These are phyloP conservation scores for Gloeopeniophorella convolvens DNA, from an alignment of 768 basidiomycete species.

Conservation along the genomic window DNA sequence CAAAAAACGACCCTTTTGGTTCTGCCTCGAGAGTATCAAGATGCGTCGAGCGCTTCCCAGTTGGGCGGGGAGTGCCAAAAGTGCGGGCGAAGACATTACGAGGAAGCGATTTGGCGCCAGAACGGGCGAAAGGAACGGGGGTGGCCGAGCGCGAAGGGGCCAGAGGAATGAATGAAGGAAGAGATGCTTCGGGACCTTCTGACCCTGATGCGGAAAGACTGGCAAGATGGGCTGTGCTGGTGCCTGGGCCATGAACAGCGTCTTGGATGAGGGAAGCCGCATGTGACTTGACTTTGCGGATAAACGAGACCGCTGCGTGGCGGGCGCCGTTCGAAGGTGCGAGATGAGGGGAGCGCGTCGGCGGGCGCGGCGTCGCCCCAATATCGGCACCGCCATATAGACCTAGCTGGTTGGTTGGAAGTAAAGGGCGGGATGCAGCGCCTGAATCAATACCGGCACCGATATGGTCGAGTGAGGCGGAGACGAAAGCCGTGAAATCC, in stretches of 20 bases:
- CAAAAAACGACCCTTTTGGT: slow-evolving; percentile 4
- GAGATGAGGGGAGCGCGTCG: neutral
- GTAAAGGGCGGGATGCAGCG: neutral
- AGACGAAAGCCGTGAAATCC: slow-evolving; percentile 17
- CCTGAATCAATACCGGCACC: slow-evolving; percentile 4
- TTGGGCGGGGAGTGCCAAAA: neutral
- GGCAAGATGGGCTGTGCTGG: too few relatives aligned
- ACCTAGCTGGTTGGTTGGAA: neutral
- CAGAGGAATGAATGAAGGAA: neutral
- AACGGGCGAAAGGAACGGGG: neutral
- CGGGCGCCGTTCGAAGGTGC: neutral
- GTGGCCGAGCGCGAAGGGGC: neutral
- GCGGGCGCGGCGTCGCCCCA: too few relatives aligned
- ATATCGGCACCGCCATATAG: too few relatives aligned
- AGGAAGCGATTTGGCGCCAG: neutral
- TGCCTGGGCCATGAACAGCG: too few relatives aligned
- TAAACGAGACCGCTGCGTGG: slow-evolving; percentile 1
- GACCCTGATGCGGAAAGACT: too few relatives aligned
- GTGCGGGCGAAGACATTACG: slow-evolving; percentile 2
- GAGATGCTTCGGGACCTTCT: too few relatives aligned
- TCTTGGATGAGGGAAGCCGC: slow-evolving; percentile 2
- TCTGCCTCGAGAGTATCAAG: neutral
- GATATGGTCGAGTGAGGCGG: slow-evolving; percentile 19
- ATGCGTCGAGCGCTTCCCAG: too few relatives aligned
- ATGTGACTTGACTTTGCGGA: slow-evolving; percentile 12